These are phyloP conservation scores for Chrysopogon serrulatus DNA, from an alignment of 176 grass and related monocot species.

Conservation along the genomic window DNA sequence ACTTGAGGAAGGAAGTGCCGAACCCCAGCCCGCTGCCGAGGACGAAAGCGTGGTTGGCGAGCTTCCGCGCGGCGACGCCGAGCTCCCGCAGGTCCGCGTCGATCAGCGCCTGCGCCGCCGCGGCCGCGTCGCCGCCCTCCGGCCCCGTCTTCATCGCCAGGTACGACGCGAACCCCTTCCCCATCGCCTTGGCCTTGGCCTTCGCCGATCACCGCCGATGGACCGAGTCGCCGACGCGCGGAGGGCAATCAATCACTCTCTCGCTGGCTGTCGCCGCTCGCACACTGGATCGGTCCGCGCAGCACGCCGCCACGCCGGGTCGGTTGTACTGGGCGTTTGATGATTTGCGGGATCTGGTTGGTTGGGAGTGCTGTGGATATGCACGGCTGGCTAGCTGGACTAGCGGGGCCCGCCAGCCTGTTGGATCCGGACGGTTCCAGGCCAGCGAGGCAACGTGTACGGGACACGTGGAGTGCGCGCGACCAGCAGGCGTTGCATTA, in stretches of 20 bases:
- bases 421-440: constrained; percentile 7
- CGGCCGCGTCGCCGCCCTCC: constrained; percentile 24
- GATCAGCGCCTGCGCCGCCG: constrained; percentile 45
- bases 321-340: neutral
- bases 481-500: neutral
- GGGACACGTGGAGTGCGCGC: constrained; percentile 2
- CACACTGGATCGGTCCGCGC: neutral
- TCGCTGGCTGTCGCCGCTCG: neutral
- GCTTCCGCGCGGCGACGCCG: constrained; percentile 53
- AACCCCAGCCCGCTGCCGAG: constrained; percentile 62
- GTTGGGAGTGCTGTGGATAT: neutral
- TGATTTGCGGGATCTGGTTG: neutral
- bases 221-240: neutral
- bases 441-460: neutral
- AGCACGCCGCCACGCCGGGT: no score
- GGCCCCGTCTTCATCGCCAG: constrained; percentile 57
- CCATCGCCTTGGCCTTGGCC: constrained; percentile 10
- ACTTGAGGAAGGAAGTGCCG: constrained; percentile 63
- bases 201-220: neutral
- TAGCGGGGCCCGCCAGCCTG: neutral
- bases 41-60: constrained; percentile 65
- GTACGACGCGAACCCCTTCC: constrained; percentile 17
- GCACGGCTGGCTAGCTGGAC: neutral
- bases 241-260: neutral
- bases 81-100: constrained; percentile 83